Evolutionary conservation across 495 filamentous ascomycete species (phyloP).

Genomic region (Penicillium flavigenum): DNA sequence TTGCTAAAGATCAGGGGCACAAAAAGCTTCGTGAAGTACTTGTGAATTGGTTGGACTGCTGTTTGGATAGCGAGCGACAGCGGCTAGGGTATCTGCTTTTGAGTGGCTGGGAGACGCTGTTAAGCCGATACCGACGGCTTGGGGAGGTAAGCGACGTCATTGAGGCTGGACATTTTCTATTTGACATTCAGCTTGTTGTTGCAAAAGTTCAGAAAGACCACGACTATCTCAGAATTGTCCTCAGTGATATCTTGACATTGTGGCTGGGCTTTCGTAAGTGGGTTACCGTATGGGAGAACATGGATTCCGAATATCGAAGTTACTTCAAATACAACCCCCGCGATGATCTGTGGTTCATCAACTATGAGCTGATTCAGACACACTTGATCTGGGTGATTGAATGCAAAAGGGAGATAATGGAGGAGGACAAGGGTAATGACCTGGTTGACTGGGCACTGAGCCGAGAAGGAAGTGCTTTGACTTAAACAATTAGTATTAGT

Average conservation of each 20-base stretch:
- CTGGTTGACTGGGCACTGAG: slow-evolving; percentile 14
- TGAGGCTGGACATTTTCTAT: neutral
- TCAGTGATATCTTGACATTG: neutral
- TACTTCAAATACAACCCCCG: neutral
- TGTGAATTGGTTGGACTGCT: neutral
- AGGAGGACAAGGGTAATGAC: slow-evolving; percentile 5
- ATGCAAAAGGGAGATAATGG: neutral
- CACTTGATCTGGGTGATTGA: slow-evolving; percentile 7
- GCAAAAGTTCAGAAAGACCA: neutral
- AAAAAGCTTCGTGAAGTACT: neutral
- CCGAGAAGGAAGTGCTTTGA: neutral
- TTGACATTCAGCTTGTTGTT: neutral
- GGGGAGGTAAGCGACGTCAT: too few species aligned
- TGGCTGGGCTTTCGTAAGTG: neutral
- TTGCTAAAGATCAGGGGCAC: neutral
- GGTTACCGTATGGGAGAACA: neutral
- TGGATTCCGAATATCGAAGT: neutral
- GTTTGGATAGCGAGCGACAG: neutral
- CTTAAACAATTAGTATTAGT: neutral
- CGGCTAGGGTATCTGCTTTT: neutral
- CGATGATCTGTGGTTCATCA: neutral
- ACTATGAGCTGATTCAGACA: slow-evolving; percentile 8
- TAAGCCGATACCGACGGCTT: neutral
- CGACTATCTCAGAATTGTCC: neutral
- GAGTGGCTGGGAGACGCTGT: neutral